Conservation (phyloP, 2,329 filamentous ascomycete genomes). For the Sporothrix inflata region DNA sequence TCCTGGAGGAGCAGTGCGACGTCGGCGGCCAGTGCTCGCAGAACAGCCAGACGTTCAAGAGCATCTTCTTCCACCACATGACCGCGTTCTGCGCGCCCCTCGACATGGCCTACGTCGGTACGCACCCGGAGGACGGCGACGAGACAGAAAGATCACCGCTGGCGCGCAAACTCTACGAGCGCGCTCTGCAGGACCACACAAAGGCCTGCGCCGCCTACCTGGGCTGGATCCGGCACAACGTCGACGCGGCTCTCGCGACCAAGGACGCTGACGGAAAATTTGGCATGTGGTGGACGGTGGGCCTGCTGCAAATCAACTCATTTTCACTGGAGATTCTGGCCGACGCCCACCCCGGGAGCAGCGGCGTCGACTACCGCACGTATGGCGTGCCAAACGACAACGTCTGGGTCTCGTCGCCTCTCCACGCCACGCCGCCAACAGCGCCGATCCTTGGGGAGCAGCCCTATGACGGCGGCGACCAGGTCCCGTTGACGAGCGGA, state of each 20-base stretch:
- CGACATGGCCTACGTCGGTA: conserved; percentile 39
- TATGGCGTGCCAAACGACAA: conserved; percentile 35
- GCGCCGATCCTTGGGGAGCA: conserved; percentile 1
- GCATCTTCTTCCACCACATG: conserved; percentile 91
- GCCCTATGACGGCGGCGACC: conserved; percentile 22
- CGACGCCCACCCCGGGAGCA: not conserved
- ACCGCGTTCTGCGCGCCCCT: conserved; percentile 75
- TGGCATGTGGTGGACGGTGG: conserved; percentile 84
- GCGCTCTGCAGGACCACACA: conserved; percentile 49
- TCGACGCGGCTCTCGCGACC: conserved; percentile 70
- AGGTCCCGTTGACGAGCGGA: conserved; percentile 6
- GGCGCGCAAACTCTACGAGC: conserved; percentile 7
- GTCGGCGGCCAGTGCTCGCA: conserved; percentile 74
- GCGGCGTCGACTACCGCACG: conserved; percentile 34
- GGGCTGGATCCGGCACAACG: conserved; percentile 79
- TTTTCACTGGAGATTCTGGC: not conserved
- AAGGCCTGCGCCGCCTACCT: conserved; percentile 67
- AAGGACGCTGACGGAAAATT: conserved; percentile 70
- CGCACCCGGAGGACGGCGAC: not conserved
- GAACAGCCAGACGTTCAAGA: conserved; percentile 88
- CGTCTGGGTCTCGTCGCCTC: conserved; percentile 33
- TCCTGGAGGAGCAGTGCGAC: conserved; percentile 86
- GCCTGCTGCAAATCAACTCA: conserved; percentile 43
- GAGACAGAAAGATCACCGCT: not conserved
- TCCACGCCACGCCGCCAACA: conserved; percentile 1